Base-by-base conservation (phyloP, 1,139 yeast species). In the Yarrowia galli region DNA sequence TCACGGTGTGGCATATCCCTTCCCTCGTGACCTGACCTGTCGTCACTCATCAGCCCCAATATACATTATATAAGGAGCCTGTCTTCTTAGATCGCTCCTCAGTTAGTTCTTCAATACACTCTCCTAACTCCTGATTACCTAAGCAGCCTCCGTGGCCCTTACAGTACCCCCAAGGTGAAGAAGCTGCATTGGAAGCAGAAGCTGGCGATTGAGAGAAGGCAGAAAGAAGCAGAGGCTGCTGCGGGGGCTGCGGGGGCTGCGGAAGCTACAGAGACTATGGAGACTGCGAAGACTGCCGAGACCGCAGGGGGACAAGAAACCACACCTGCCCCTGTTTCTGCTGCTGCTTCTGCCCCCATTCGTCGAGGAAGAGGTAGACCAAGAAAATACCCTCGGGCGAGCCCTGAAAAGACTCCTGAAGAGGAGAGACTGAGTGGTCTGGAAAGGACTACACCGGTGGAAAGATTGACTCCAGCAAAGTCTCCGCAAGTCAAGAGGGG, bases 161-260 rank as follows among this genome's bases (percentile, higher is more conserved):
- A n/a, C n/a, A n/a, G 23, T 4, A 12, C 56, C 13, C 60, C 45
- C 8, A 36, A 36, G 20, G 60, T 35, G 60, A 53, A 36, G 15
- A 53, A 36, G 13, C 25, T 53, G 35, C 60, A 53, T 22, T 53
- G 60, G 60, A 53, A 53, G 43, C 43, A 53, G 16, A 53, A 23
- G 8, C 45, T 53, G 45, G 60, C 43, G 2, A 10, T 53, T 32
- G 60, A 53, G 35, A 36, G 32, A 16, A 32, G 25, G 8, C 25
- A 49, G 56, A 22, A 36, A 22, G 32, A 36, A 28, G 28, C 28
- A 3, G 42, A 35, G 7, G 42, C 25, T 16, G 20, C 43, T 40
- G 43, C 9, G 2, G 43, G 8, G 43, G 12, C 43, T 15, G 13
- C 16, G n/a, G 22, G 12, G 38, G 5, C 38, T 35, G 10, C 2